Base-by-base conservation (phyloP, 1,139 yeast species). In the Petasospora fabianii region DNA sequence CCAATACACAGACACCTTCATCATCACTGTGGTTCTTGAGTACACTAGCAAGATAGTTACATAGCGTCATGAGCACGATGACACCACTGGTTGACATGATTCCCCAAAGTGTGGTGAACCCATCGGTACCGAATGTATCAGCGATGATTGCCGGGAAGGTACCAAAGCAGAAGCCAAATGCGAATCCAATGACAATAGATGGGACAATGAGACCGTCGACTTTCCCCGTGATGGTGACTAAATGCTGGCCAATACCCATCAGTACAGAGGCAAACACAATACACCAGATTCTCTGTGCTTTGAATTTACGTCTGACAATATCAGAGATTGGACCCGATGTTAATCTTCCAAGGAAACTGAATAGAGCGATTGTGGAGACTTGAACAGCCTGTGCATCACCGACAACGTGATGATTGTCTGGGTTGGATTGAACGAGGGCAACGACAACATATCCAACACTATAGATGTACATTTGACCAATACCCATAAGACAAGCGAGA, bases 91-190 rank as follows among this genome's bases (percentile, higher is more conserved):
- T 76, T 20, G 82, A 78, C 49, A 81, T 64, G 21, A 80, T 55
- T 0, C 95, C 94, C 95, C 96, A 87, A 30, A 85, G 73, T 29
- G 87, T 82, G 38, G 88, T 80, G 58, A 84, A 85, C 28, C 79
- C 73, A 14, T 66, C 68, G 54, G 86, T 73, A 19, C 90, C 90
- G 63, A 85, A 86, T 12, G 77, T 66, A 50, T 87, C 96, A 1
- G 92, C 80, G 21, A 84, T 68, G 18, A 85, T 76, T 1, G 92
- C 83, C 0, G 96, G 96, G 58, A 78, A 84, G 6, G 87, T 73
- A 1, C 96, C 92, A 59, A 83, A 86, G 38, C 82, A 68, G 36
- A 83, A 71, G 1, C 96, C 96, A 61, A 85, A 87, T n/a, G 87
- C 80, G 34, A 73, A 66, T 0, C 96, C 96, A 39, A 80, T 74